Evolutionary conservation across 2,329 filamentous ascomycete genomes (phyloP).

Genomic region (Curvularia hawaiiensis): DNA sequence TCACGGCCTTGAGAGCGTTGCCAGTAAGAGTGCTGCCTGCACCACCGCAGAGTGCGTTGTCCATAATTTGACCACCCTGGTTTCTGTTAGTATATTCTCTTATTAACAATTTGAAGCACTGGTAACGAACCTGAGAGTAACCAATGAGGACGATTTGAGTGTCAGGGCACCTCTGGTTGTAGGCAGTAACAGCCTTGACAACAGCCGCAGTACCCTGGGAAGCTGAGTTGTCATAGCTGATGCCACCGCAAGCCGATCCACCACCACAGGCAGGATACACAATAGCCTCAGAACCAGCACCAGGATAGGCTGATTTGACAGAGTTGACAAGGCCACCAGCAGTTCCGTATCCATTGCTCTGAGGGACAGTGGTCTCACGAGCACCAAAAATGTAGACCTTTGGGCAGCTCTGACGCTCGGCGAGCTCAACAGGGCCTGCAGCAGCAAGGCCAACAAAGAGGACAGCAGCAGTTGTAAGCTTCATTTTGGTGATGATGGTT

Average conservation of each 20-base stretch:
- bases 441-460: constrained; percentile 39
- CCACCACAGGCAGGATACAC: constrained; percentile 66
- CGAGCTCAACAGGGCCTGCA: constrained; percentile 44
- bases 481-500: constrained; percentile 29
- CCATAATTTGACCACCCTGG: constrained; percentile 66
- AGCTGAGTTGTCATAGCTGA: constrained; percentile 65
- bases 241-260: constrained; percentile 61
- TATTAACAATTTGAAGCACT: background rate
- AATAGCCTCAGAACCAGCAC: constrained; percentile 50
- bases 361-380: constrained; percentile 49
- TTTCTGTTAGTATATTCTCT: constrained; percentile 10
- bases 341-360: constrained; percentile 49
- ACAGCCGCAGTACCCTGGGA: constrained; percentile 63
- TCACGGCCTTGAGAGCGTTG: constrained; percentile 60
- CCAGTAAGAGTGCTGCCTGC: constrained; percentile 54
- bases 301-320: constrained; percentile 48
- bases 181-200: constrained; percentile 63
- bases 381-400: constrained; percentile 53
- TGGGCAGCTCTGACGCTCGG: constrained; percentile 48
- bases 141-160: constrained; percentile 66
- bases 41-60: constrained; percentile 66
- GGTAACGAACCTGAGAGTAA: constrained; percentile 61
- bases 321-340: constrained; percentile 49
- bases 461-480: constrained; percentile 38
- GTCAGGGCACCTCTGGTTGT: constrained; percentile 61